These are phyloP conservation scores for Aspergillus melleus DNA, from an alignment of 2,329 filamentous ascomycete species.

Conservation along the genomic window DNA sequence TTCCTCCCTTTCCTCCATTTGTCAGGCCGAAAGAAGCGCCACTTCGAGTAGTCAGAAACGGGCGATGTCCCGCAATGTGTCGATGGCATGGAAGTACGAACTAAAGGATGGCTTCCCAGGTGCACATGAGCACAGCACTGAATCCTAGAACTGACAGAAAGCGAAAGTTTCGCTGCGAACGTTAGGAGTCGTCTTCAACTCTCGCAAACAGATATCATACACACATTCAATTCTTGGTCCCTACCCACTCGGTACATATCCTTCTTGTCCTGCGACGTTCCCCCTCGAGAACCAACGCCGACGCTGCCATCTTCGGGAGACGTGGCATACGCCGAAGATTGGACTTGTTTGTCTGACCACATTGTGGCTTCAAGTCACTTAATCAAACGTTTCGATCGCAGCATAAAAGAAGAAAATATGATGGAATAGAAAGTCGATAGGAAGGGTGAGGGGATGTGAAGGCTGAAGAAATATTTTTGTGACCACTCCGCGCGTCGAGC, in stretches of 20 bases:
- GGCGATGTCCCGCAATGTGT: not conserved
- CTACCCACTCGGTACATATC: constrained; percentile 38
- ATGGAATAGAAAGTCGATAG: not conserved
- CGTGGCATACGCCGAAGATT: constrained; percentile 3
- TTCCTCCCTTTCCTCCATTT: constrained; percentile 37
- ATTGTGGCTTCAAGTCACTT: constrained; percentile 5
- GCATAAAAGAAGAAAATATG: no score
- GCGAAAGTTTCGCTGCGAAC: constrained; percentile 34
- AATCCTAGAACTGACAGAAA: constrained; percentile 37
- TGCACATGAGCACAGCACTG: constrained; percentile 34
- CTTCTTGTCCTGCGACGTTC: constrained; percentile 30
- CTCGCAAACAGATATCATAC: not conserved
- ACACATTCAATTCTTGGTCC: constrained; percentile 33
- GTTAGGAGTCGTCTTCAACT: not conserved
- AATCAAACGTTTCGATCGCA: no score
- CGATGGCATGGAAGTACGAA: not conserved
- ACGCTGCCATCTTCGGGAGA: constrained; percentile 10
- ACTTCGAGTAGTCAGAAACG: constrained; percentile 4
- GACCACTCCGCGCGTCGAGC: constrained; percentile 5
- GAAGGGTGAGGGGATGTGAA: not conserved
- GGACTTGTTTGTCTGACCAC: constrained; percentile 19
- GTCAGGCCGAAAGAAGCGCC: constrained; percentile 31
- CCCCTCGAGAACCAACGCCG: constrained; percentile 10
- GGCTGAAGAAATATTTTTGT: not conserved
- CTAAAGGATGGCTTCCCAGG: constrained; percentile 32